Evolutionary conservation across 78 protist species (phyloP).

Genomic region (Isochrysis galbana): DNA sequence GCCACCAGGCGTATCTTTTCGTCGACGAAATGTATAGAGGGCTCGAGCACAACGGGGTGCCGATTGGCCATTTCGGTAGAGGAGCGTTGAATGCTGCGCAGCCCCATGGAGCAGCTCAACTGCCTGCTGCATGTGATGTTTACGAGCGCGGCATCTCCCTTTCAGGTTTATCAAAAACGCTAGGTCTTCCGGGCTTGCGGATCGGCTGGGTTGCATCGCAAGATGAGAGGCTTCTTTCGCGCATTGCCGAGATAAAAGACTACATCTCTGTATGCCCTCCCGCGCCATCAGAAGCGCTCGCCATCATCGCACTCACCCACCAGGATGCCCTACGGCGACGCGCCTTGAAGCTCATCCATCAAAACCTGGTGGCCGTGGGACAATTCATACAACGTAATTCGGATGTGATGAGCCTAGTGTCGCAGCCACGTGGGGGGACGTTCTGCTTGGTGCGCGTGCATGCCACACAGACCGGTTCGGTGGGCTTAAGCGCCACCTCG

Average conservation of each 20-base stretch:
- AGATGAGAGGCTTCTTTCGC: neutral
- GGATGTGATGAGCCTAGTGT: neutral
- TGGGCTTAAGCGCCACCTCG: neutral
- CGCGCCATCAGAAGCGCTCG: neutral
- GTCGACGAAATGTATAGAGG: slow-evolving; percentile 25
- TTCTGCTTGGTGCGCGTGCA: too few relatives aligned
- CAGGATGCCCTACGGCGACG: neutral
- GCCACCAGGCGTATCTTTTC: neutral
- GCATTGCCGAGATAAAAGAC: neutral
- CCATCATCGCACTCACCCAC: neutral
- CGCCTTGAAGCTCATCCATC: too few relatives aligned
- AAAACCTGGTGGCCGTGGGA: neutral
- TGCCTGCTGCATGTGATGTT: neutral
- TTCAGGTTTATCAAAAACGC: neutral
- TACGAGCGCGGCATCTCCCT: slow-evolving; percentile 12
- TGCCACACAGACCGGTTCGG: too few relatives aligned
- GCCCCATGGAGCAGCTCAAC: neutral
- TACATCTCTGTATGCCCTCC: slow-evolving; percentile 6
- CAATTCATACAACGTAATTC: neutral
- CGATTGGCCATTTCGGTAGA: too few relatives aligned
- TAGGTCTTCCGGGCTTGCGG: slow-evolving; percentile 10
- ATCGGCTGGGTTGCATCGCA: neutral
- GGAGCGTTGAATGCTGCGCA: too few relatives aligned
- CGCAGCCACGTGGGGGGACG: neutral
- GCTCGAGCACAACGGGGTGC: too few relatives aligned